Percentiles rank a stretch among this genome's conserved stretches.
Conservation (phyloP, 768 basidiomycete species). For the Pholiota conissans region DNA sequence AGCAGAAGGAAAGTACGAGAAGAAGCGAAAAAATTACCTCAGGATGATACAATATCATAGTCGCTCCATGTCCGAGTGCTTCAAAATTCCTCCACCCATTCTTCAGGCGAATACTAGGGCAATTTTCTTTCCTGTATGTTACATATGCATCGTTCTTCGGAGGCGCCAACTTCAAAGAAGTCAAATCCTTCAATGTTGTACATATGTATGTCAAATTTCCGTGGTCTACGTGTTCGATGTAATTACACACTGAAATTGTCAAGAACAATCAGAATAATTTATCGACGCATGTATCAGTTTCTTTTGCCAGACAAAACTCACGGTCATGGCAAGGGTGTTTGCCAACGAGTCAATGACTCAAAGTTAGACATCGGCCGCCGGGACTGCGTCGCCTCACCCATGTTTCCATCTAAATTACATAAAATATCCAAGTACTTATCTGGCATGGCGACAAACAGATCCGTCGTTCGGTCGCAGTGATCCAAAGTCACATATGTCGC, state of each 20-base stretch:
- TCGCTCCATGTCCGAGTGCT: not conserved
- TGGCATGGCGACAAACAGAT: not conserved
- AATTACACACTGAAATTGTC: no score
- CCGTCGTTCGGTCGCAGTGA: no score
- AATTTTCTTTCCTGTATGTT: no score
- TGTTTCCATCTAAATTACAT: not conserved
- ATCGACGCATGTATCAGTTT: not conserved
- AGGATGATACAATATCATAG: conserved; percentile 14
- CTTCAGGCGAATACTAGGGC: no score
- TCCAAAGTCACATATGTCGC: no score
- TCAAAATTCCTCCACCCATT: no score
- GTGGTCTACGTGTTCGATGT: not conserved
- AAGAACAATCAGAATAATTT: no score
- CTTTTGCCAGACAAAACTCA: not conserved
- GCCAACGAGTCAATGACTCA: no score
- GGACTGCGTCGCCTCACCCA: not conserved
- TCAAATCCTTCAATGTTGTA: not conserved
- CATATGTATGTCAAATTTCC: not conserved
- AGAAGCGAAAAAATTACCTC: conserved; percentile 66
- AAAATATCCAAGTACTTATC: no score
- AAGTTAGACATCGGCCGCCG: not conserved
- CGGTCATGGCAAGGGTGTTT: no score
- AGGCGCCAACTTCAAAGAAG: no score
- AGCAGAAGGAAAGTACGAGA: conserved; percentile 64
- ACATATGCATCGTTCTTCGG: no score